Percentiles rank a stretch among this genome's conserved stretches.
phyloP scores from a whole-genome alignment of 1,139 yeast species.

The Eremothecium sinecaudum region DNA sequence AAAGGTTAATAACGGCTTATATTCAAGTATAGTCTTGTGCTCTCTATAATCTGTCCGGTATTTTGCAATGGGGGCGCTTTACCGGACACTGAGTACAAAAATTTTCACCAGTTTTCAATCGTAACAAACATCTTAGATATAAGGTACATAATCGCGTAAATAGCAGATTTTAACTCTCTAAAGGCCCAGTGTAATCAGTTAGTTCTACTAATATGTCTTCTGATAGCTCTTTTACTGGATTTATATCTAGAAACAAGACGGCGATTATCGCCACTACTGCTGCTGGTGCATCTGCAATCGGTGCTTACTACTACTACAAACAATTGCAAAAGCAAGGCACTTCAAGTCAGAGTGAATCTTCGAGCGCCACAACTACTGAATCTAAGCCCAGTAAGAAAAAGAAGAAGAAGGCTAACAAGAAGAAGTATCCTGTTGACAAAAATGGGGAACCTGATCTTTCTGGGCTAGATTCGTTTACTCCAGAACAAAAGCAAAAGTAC shows the following conservation, averaged over 20 bases:
- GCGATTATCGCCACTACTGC: slow-evolving; percentile 55
- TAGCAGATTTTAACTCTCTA: too few relatives aligned
- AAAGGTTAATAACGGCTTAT: too few relatives aligned
- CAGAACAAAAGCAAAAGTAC: slow-evolving; percentile 53
- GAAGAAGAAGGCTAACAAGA: slow-evolving; percentile 37
- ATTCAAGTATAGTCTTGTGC: too few relatives aligned
- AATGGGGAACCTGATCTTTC: slow-evolving; percentile 53
- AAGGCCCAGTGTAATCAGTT: too few relatives aligned
- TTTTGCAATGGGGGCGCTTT: not conserved
- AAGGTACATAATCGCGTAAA: too few relatives aligned
- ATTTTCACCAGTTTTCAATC: slow-evolving; percentile 5
- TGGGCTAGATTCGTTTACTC: slow-evolving; percentile 39
- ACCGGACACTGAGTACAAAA: slow-evolving; percentile 3
- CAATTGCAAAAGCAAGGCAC: slow-evolving; percentile 24
- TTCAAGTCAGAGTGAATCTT: slow-evolving; percentile 12
- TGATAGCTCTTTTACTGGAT: slow-evolving; percentile 28
- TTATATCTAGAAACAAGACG: slow-evolving; percentile 49
- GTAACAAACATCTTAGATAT: too few relatives aligned
- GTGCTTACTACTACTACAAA: slow-evolving; percentile 43
- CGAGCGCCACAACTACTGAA: slow-evolving; percentile 13
- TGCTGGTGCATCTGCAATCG: slow-evolving; percentile 55
- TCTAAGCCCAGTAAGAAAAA: slow-evolving; percentile 33
- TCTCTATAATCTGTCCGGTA: too few relatives aligned
- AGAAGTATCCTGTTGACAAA: slow-evolving; percentile 40
- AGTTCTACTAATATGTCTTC: slow-evolving; percentile 13